Base-by-base conservation (phyloP, 1,139 yeast species). In the Hansenula sp. region DNA sequence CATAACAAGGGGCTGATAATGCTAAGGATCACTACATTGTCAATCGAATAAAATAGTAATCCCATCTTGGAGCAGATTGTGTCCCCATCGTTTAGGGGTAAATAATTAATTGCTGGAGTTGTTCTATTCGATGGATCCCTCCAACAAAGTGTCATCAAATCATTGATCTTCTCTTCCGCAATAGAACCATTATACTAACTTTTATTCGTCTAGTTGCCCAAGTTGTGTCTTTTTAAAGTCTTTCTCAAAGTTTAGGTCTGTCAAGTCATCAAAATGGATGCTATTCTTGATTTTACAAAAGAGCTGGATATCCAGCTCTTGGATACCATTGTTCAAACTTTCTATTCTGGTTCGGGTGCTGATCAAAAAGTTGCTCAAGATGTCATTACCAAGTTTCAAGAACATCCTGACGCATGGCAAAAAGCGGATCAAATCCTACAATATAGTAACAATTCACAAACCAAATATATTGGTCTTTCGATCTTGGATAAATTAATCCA, bases 401-500 rank as follows among this genome's bases (percentile, higher is more conserved):
- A 90, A 51, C 85, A 90, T 64, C 94, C 94, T 2, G 96, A 93
- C 55, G 85, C 97, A 29, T 93, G 99, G 99, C 89, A 87, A 55
- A 79, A 86, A 48, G 94, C 96, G 28, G 98, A 93, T 60, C 82
- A 85, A 62, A 91, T 93, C 49, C 74, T 93, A 55, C 93, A 93
- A 54, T 76, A 72, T 53, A 83, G 96, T 8, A 70, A 70, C 45
- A 87, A 89, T 62, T 74, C 96, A 33, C 96, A 93, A 64, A 77
- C 96, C 33, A 93, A 91, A 68, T 94, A 84, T 64, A 87, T 93
- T 61, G 99, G 97, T 13, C 72, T 93, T 47, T 82, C 96, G 30
- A 85, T 94, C 53, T 74, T 94, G 58, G 96, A 93, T 66, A 89
- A 87, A 57, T 76, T 93, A 61, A 90, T 93, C 60, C 86, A 84